These are phyloP conservation scores for Leucosporidium yakuticum DNA, from an alignment of 768 basidiomycete genomes.

Conservation along the genomic window DNA sequence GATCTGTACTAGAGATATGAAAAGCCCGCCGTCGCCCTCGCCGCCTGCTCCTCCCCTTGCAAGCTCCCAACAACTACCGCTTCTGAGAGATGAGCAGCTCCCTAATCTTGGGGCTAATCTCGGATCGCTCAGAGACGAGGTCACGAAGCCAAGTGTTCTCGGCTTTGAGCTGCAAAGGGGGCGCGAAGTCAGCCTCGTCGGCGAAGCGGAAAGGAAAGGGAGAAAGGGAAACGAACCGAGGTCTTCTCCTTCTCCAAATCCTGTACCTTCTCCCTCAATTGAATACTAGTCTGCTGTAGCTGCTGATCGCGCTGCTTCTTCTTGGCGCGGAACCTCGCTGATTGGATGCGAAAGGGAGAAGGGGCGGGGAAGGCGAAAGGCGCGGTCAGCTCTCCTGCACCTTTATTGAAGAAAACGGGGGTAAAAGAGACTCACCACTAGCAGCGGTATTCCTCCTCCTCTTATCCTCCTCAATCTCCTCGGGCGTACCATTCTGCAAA, in stretches of 20 bases:
- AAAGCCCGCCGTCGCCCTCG: too few species aligned
- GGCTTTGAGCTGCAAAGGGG: constrained; percentile 9
- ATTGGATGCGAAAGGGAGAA: too few species aligned
- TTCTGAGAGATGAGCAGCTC: too few species aligned
- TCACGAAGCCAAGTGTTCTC: constrained; percentile 31
- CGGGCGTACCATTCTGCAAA: constrained; percentile 5
- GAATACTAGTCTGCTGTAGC: constrained; percentile 10
- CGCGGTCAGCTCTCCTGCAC: neutral
- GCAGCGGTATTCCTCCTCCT: constrained; percentile 29
- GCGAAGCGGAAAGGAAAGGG: too few species aligned
- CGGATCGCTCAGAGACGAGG: constrained; percentile 24
- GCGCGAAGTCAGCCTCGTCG: neutral
- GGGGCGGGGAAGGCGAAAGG: too few species aligned
- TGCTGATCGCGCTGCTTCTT: constrained; percentile 22
- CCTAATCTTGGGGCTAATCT: neutral
- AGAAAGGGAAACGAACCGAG: constrained; percentile 2
- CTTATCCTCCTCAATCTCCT: constrained; percentile 28
- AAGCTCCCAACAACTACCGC: too few species aligned
- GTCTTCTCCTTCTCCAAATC: constrained; percentile 26
- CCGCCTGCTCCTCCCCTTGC: too few species aligned
- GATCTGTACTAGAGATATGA: too few species aligned
- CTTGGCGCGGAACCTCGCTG: constrained; percentile 27
- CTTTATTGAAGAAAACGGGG: too few species aligned
- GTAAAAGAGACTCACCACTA: neutral
- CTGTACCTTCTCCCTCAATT: constrained; percentile 9